A percentile compares a stretch with the other conserved stretches of the same genome.
Evolutionary conservation across 192 early-diverging fungal genomes (phyloP).

Genomic region (Haplosporangium gracile): DNA sequence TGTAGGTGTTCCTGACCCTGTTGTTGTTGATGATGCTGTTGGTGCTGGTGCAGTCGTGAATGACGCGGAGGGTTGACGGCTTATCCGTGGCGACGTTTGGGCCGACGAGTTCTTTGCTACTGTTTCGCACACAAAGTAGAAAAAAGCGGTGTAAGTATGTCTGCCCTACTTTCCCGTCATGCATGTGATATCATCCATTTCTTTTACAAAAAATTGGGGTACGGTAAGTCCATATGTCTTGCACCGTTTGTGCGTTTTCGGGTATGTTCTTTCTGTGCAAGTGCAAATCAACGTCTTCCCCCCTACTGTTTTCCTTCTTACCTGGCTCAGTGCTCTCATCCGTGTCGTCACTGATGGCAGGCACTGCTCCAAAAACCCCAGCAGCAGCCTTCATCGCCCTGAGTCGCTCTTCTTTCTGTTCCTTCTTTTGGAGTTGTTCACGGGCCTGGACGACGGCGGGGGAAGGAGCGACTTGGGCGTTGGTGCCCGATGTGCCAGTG

Average conservation of each 20-base stretch:
- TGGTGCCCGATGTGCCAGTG: conserved; percentile 48
- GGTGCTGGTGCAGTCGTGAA: neutral
- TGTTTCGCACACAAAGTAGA: neutral
- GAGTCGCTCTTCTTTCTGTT: conserved; percentile 39
- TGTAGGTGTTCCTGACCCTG: neutral
- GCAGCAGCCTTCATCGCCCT: conserved; percentile 21
- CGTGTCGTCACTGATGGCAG: neutral
- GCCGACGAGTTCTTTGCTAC: neutral
- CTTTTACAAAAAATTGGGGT: neutral
- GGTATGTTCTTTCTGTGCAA: neutral
- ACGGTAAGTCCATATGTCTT: neutral
- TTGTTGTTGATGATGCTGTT: neutral
- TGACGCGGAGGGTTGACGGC: conserved; percentile 16
- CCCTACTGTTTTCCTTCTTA: neutral
- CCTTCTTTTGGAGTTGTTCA: conserved; percentile 41
- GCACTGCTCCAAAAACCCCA: neutral
- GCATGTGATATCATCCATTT: neutral
- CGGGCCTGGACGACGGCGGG: conserved; percentile 44
- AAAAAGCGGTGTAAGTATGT: neutral
- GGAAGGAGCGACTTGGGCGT: conserved; percentile 44
- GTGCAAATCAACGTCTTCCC: neutral
- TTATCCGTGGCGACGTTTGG: conserved; percentile 11
- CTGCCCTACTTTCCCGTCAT: neutral
- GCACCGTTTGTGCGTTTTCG: neutral
- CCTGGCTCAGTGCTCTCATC: neutral